Conservation (phyloP, 2,329 filamentous ascomycete genomes). For the Dothidotthia symphoricarpi region DNA sequence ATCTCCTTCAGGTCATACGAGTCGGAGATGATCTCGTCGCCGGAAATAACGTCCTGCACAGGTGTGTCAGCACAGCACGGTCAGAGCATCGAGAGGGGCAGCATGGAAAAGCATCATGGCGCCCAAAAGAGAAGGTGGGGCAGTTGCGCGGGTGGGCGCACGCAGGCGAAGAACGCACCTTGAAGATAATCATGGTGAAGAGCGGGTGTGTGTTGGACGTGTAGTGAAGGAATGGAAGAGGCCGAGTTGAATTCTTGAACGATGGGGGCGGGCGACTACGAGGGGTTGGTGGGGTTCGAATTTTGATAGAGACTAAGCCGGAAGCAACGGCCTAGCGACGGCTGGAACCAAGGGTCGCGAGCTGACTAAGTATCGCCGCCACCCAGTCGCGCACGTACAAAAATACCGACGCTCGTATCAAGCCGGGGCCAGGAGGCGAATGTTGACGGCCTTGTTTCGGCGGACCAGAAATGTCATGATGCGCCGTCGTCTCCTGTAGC, state of each 20-base stretch:
- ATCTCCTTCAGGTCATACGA: conserved; percentile 81
- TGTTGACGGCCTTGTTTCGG: conserved; percentile 1
- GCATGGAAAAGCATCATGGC: conserved; percentile 11
- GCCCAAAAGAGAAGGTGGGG: conserved; percentile 24
- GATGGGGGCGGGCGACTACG: conserved; percentile 13
- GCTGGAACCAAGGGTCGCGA: conserved; percentile 5
- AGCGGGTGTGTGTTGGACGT: conserved; percentile 13
- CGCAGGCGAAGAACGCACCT: conserved; percentile 43
- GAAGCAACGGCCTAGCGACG: background rate
- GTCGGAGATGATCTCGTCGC: conserved; percentile 96
- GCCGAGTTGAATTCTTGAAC: conserved; percentile 14
- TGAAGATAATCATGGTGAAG: conserved; percentile 58
- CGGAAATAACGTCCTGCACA: conserved; percentile 77
- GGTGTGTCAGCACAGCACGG: conserved; percentile 12
- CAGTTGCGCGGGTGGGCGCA: conserved; percentile 20
- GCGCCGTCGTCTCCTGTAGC: conserved; percentile 17
- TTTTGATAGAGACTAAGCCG: conserved; percentile 1
- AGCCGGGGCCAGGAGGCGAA: conserved; percentile 3
- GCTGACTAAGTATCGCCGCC: no score
- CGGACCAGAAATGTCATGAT: conserved; percentile 23
- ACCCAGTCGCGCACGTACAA: no score
- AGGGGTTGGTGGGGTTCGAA: conserved; percentile 1
- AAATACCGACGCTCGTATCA: no score
- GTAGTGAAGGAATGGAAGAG: conserved; percentile 13
- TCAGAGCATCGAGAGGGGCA: conserved; percentile 3